Conservation (phyloP, 805 yeast species). For the Myxozyma sirexii region DNA sequence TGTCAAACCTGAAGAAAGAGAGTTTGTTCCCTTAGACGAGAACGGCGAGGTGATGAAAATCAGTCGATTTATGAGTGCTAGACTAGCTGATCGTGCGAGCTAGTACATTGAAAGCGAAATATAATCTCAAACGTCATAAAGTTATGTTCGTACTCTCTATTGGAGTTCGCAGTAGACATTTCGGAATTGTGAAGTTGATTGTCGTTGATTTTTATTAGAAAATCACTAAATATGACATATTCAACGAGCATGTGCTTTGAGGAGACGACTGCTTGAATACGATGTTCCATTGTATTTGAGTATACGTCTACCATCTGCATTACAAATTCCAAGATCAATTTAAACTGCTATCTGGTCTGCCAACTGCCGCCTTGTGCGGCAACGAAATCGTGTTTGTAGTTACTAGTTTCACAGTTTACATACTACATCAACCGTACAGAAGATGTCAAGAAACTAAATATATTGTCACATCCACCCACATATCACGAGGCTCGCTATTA, state of each 20-base stretch:
- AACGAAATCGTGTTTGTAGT: neutral
- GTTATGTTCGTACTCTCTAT: too few species aligned
- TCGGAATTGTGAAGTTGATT: neutral
- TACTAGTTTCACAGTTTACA: conserved; percentile 24
- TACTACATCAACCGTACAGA: neutral
- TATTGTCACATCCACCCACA: too few species aligned
- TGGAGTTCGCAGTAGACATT: too few species aligned
- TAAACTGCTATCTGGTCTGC: conserved; percentile 20
- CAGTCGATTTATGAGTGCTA: conserved; percentile 64
- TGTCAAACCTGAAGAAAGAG: conserved; percentile 51
- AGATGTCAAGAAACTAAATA: too few species aligned
- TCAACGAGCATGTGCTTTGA: too few species aligned
- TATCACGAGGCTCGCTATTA: too few species aligned
- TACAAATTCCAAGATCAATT: conserved; percentile 13
- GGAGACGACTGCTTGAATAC: too few species aligned
- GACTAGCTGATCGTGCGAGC: conserved; percentile 22
- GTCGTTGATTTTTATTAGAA: neutral
- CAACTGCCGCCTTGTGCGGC: neutral
- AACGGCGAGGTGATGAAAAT: conserved; percentile 56
- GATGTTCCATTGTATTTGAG: too few species aligned
- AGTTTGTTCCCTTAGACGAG: conserved; percentile 67
- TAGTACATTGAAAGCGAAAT: neutral
- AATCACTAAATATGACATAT: neutral
- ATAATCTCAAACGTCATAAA: too few species aligned
- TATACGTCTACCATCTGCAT: too few species aligned